phyloP scores from a whole-genome alignment of 2,329 filamentous ascomycete species.

The Sclerotinia trifoliorum region DNA sequence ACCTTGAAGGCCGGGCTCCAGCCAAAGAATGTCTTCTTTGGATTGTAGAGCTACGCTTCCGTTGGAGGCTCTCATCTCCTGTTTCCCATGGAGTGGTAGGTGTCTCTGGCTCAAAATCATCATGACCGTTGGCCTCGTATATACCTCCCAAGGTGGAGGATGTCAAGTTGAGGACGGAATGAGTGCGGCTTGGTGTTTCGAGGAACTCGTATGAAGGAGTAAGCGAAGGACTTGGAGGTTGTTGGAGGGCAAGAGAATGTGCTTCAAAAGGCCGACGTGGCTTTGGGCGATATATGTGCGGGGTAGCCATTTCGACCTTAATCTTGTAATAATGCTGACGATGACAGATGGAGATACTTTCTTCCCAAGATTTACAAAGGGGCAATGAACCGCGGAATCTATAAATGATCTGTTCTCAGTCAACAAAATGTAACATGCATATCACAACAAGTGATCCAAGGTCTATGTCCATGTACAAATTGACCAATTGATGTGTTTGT shows the following conservation, averaged over 20 bases:
- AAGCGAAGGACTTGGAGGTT: slow-evolving; percentile 57
- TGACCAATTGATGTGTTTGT: slow-evolving; percentile 3
- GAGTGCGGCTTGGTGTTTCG: slow-evolving; percentile 63
- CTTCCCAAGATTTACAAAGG: not conserved
- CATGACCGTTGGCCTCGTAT: slow-evolving; percentile 67
- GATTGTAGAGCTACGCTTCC: slow-evolving; percentile 11
- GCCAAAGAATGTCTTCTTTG: slow-evolving; percentile 26
- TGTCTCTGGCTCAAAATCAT: slow-evolving; percentile 52
- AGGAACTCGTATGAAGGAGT: slow-evolving; percentile 54
- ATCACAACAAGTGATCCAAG: too few species aligned
- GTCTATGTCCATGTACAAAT: not conserved
- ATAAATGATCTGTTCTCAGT: not conserved
- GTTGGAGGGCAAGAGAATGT: slow-evolving; percentile 42
- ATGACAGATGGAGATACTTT: not conserved
- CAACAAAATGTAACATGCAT: slow-evolving; percentile 5
- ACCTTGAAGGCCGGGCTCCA: slow-evolving; percentile 36
- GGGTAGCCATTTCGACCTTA: slow-evolving; percentile 18
- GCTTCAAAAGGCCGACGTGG: slow-evolving; percentile 71
- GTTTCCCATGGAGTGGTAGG: slow-evolving; percentile 74
- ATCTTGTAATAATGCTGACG: not conserved
- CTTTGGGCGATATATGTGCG: slow-evolving; percentile 61
- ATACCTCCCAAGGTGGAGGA: slow-evolving; percentile 89
- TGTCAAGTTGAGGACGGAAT: slow-evolving; percentile 82
- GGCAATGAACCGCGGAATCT: not conserved
- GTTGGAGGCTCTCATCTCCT: slow-evolving; percentile 67